Base-by-base conservation (phyloP, 257 asterid species). In the Nemophila menziesii region DNA sequence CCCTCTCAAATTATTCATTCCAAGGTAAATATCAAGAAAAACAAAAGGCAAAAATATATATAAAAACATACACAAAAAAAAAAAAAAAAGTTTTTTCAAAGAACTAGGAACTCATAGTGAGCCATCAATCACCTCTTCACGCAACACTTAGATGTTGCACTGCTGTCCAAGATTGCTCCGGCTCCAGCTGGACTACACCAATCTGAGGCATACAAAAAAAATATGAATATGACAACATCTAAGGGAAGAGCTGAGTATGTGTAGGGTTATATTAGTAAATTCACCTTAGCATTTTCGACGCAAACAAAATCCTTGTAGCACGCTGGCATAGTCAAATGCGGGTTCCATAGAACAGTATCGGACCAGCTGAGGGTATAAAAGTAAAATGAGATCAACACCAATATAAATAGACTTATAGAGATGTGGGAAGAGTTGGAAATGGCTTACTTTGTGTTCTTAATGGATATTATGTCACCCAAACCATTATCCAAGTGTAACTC, bases 321-420 rank as follows among this genome's bases (percentile, higher is more conserved):
- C n/a, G 90, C 54, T 52, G 81, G 89, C 93, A 90, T 85, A 0
- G 92, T 81, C 49, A 81, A 70, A 69, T 90, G 70, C 5, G 96
- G 99, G 56, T 90, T 90, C 99, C 99, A 90, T 46, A 90, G 58
- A 50, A 90, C 99, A 51, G 86, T 57, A 71, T 90, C 99, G 1
- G 94, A 62, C 99, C 99, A 90, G 64, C 99, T 90, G 19, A 43
- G 34, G 49, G 14, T 57, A 54, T 17, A 3, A 56, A 40, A 52
- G 18, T 40, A 22, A 44, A 20, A 20, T 52, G 48, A 61, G 43
- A 41, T 5, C 4, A 26, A 23, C 24, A 13, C 24, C 36, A 15
- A 40, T 20, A 11, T 27, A 33, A 12, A 41, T 33, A 51, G 41
- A 51, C 23, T 48, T 44, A 23, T n/a, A 23, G 3, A 21, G 13